phyloP scores from a whole-genome alignment of 177 flowering plant genomes.

The Vitis hybrid region DNA sequence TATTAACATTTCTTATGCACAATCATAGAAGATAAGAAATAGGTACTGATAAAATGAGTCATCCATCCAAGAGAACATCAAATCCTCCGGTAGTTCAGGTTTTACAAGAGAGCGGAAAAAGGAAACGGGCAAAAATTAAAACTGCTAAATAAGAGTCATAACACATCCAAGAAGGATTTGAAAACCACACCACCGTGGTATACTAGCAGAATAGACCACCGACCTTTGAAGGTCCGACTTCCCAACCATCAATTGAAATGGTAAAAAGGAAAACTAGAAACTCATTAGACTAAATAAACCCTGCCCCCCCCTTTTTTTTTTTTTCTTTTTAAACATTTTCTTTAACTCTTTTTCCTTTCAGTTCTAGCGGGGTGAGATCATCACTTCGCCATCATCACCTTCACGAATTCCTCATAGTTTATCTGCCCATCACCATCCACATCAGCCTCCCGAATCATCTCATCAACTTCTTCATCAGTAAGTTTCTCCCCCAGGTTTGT shows the following conservation, averaged over 20 bases:
- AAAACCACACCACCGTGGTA: not conserved
- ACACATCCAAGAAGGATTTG: not conserved
- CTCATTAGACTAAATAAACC: slow-evolving; percentile 9
- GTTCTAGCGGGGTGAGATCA: slow-evolving; percentile 4
- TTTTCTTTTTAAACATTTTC: not conserved
- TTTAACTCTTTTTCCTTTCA: not conserved
- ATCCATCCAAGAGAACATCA: slow-evolving; percentile 5
- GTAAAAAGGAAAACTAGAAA: slow-evolving; percentile 10
- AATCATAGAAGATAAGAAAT: not conserved
- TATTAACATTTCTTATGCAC: not conserved
- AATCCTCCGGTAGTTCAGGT: not conserved
- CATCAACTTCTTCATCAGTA: slow-evolving; percentile 89
- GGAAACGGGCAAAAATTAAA: not conserved
- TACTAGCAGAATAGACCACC: not conserved
- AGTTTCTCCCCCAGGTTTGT: slow-evolving; percentile 93
- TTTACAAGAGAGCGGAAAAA: slow-evolving; percentile 9
- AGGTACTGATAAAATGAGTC: not conserved
- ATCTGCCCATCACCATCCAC: slow-evolving; percentile 94
- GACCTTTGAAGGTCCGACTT: not conserved
- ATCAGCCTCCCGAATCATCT: slow-evolving; percentile 91
- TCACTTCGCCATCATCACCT: slow-evolving; percentile 95
- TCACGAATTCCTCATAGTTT: slow-evolving; percentile 88
- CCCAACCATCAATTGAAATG: slow-evolving; percentile 1
- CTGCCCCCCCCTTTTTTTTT: not conserved
- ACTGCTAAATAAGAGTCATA: not conserved